Conservation (phyloP, 2,329 filamentous ascomycete genomes). For the Sclerotinia trifoliorum region DNA sequence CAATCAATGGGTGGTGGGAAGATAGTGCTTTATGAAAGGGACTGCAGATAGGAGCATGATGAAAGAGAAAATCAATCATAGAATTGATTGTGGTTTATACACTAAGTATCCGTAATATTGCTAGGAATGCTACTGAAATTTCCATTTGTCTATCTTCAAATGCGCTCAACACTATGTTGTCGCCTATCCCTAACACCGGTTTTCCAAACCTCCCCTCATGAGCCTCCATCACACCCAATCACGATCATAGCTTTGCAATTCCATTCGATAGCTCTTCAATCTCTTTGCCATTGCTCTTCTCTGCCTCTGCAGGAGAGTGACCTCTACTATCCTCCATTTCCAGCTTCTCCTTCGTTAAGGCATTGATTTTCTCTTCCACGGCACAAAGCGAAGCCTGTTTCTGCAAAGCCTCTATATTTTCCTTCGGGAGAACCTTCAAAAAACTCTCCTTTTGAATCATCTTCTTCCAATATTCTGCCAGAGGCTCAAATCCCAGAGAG, state of each 20-base stretch:
- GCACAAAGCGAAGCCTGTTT: background rate
- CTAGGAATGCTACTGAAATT: background rate
- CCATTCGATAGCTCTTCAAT: conserved; percentile 16
- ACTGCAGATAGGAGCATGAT: background rate
- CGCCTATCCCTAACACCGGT: background rate
- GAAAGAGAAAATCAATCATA: background rate
- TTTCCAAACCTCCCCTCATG: background rate
- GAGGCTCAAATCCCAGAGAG: conserved; percentile 37
- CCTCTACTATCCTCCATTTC: background rate
- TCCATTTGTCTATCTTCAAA: background rate
- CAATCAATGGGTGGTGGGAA: background rate
- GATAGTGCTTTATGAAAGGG: too few species aligned
- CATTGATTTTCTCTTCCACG: background rate
- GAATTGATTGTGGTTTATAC: background rate
- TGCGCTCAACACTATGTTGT: background rate
- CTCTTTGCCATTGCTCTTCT: background rate
- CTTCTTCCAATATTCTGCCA: conserved; percentile 30
- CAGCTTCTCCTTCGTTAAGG: background rate
- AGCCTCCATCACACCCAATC: background rate
- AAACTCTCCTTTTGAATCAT: conserved; percentile 29
- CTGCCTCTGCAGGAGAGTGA: background rate
- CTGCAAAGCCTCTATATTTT: conserved; percentile 8
- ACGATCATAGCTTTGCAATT: conserved; percentile 2
- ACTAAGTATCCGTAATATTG: background rate
- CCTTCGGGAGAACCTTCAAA: conserved; percentile 25